Evolutionary conservation across 2,329 filamentous ascomycete genomes (phyloP).

Genomic region (Penicillium sp.): DNA sequence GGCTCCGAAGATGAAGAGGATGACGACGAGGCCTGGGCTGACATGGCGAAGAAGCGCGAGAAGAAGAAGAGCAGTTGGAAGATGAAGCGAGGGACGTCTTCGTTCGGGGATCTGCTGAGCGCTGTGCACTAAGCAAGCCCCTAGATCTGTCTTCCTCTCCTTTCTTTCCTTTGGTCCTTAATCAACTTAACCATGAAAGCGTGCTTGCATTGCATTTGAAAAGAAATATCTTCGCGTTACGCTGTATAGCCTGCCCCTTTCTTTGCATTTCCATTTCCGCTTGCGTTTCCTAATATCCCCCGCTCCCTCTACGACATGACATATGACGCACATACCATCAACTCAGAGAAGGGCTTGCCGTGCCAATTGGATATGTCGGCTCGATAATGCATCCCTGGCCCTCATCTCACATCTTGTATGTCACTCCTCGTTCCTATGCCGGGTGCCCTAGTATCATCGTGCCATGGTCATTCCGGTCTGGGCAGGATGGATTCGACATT

Average conservation of each 20-base stretch:
- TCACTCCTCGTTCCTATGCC: background rate
- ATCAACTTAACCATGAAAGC: conserved; percentile 1
- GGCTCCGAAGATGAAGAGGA: conserved; percentile 45
- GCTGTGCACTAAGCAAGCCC: conserved; percentile 35
- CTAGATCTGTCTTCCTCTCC: conserved; percentile 7
- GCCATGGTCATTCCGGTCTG: background rate
- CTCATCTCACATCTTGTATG: background rate
- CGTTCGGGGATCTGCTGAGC: conserved; percentile 40
- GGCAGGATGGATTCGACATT: conserved; percentile 1
- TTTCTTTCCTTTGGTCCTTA: background rate
- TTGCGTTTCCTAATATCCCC: conserved; percentile 1
- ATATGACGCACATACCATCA: conserved; percentile 22
- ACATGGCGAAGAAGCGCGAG: conserved; percentile 52
- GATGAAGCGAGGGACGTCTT: conserved; percentile 41
- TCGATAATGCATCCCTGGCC: background rate
- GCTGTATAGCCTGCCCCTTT: conserved; percentile 20
- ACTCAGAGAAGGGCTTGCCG: conserved; percentile 4
- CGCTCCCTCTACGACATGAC: conserved; percentile 14
- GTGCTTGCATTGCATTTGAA: conserved; percentile 11
- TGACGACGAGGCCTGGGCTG: conserved; percentile 52
- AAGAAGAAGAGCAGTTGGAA: conserved; percentile 52
- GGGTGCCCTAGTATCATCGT: background rate
- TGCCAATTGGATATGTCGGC: background rate
- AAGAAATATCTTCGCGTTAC: background rate
- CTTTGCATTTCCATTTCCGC: background rate